Conservation (phyloP, 1,284 basidiomycete genomes). For the Trichosporon sp. region DNA sequence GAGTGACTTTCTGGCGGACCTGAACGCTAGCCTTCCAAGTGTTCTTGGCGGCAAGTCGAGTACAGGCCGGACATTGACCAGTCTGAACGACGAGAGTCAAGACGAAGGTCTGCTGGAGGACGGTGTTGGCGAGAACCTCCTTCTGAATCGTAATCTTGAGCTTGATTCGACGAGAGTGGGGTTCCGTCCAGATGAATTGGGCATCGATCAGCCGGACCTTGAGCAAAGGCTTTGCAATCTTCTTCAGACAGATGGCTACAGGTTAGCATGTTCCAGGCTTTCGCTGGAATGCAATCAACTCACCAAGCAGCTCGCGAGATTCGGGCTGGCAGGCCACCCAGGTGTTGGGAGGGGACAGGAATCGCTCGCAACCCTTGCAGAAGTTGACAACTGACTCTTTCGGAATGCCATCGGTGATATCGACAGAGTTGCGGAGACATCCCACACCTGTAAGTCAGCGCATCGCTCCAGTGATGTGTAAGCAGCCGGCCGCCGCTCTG, state of each 20-base stretch:
- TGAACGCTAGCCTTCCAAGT: slow-evolving; percentile 97
- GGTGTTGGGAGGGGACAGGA: slow-evolving; percentile 80
- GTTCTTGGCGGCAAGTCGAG: slow-evolving; percentile 92
- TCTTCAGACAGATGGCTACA: slow-evolving; percentile 75
- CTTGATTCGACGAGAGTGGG: slow-evolving; percentile 87
- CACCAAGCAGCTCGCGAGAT: slow-evolving; percentile 78
- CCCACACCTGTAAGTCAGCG: slow-evolving; percentile 29
- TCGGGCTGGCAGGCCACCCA: slow-evolving; percentile 87
- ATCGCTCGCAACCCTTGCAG: slow-evolving; percentile 94
- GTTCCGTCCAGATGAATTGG: slow-evolving; percentile 98
- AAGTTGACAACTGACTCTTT: slow-evolving; percentile 94
- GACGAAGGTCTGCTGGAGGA: slow-evolving; percentile 96
- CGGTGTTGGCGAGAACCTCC: slow-evolving; percentile 91
- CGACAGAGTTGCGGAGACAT: slow-evolving; percentile 58
- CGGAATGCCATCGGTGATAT: slow-evolving; percentile 96
- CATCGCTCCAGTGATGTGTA: slow-evolving; percentile 81
- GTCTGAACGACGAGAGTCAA: slow-evolving; percentile 94
- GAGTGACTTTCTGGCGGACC: slow-evolving; percentile 93
- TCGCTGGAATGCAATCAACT: slow-evolving; percentile 10
- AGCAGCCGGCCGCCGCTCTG: neutral
- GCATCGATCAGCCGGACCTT: slow-evolving; percentile 96
- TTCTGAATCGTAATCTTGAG: slow-evolving; percentile 97
- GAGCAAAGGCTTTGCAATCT: slow-evolving; percentile 79
- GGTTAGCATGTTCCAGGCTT: neutral
- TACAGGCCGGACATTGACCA: slow-evolving; percentile 91